Percentiles rank a stretch among this genome's conserved stretches.
These are phyloP conservation scores for Lathyrus oleraceus DNA, from an alignment of 306 rosid genomes.

Conservation along the genomic window DNA sequence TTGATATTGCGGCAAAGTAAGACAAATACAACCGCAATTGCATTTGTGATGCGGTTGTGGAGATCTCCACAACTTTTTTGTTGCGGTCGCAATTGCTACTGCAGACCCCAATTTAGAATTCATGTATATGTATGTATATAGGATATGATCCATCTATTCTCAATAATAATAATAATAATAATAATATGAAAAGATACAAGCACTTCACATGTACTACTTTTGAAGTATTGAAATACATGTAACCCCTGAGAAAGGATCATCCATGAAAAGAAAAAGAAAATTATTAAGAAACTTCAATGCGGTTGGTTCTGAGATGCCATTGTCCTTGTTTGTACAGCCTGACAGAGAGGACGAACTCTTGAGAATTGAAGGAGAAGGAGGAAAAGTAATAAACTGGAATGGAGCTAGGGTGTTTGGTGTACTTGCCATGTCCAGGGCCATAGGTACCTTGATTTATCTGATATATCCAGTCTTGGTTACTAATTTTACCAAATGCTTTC, in stretches of 20 bases:
- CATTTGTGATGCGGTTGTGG: neutral
- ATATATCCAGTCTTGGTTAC: constrained; percentile 30
- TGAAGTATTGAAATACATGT: constrained; percentile 13
- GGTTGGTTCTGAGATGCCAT: constrained; percentile 26
- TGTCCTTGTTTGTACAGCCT: constrained; percentile 65
- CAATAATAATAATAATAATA: neutral
- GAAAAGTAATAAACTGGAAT: constrained; percentile 96
- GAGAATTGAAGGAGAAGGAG: constrained; percentile 74
- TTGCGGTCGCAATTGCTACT: neutral
- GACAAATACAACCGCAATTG: neutral
- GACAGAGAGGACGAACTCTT: constrained; percentile 79
- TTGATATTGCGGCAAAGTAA: neutral
- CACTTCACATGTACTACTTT: constrained; percentile 16
- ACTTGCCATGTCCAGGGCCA: constrained; percentile 89
- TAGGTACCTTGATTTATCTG: constrained; percentile 69
- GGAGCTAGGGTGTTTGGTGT: constrained; percentile 84
- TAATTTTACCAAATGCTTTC: neutral
- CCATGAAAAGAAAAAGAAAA: neutral
- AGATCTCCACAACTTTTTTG: neutral
- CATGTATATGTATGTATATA: neutral
- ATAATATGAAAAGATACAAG: constrained; percentile 10
- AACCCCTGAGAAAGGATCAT: constrained; percentile 17
- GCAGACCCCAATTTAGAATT: neutral
- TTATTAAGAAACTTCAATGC: neutral
- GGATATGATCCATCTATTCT: neutral